These are phyloP conservation scores for Claviceps spartinae DNA, from an alignment of 2,329 filamentous ascomycete species.

Conservation along the genomic window DNA sequence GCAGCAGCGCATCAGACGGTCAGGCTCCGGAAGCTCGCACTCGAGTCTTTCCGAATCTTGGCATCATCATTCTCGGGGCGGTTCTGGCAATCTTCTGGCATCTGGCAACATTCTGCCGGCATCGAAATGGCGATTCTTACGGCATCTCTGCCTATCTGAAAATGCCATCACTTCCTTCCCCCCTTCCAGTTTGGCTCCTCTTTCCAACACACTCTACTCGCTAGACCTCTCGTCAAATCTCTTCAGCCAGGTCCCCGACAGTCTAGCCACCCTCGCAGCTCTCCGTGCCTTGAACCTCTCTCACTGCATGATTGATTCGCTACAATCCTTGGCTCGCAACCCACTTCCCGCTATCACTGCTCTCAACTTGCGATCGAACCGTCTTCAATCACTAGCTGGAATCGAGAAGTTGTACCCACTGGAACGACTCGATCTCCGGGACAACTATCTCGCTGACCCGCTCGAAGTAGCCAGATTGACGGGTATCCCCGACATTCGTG, in stretches of 20 bases:
- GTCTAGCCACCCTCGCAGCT: constrained; percentile 69
- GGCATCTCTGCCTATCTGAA: constrained; percentile 82
- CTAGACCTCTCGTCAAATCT: constrained; percentile 87
- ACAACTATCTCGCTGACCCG: constrained; percentile 84
- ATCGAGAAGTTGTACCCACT: constrained; percentile 80
- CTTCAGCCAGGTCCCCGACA: constrained; percentile 89
- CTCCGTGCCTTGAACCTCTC: constrained; percentile 89
- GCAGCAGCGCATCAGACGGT: constrained; percentile 70
- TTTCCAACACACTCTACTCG: constrained; percentile 80
- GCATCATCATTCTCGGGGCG: constrained; percentile 50
- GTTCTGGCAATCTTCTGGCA: constrained; percentile 63
- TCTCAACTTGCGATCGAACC: constrained; percentile 80
- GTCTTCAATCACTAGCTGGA: constrained; percentile 74
- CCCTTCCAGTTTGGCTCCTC: constrained; percentile 59
- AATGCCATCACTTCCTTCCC: constrained; percentile 77
- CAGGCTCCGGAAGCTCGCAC: constrained; percentile 84
- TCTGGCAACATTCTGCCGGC: constrained; percentile 56
- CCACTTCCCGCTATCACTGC: constrained; percentile 88
- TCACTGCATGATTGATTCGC: constrained; percentile 92
- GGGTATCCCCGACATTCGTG: constrained; percentile 77
- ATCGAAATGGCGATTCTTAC: constrained; percentile 89
- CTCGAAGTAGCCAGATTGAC: constrained; percentile 82
- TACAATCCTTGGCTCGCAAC: constrained; percentile 74
- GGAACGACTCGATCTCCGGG: constrained; percentile 79
- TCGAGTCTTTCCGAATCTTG: constrained; percentile 57